These are phyloP conservation scores for Daldinia loculata DNA, from an alignment of 495 filamentous ascomycete genomes.

Conservation along the genomic window DNA sequence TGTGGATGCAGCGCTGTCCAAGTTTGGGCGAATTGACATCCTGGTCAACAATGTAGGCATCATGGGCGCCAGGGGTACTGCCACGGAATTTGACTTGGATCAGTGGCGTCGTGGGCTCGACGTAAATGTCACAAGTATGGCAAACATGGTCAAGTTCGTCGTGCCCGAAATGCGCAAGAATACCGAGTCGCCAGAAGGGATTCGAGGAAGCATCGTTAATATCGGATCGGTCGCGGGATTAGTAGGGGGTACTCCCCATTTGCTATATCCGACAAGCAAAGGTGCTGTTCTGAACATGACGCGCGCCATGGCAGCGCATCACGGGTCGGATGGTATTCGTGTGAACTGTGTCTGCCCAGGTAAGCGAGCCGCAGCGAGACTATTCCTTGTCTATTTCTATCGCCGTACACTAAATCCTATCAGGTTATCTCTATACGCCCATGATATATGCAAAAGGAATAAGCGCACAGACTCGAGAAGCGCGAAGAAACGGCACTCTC, in stretches of 20 bases:
- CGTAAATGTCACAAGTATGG: conserved; percentile 68
- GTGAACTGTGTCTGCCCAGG: conserved; percentile 70
- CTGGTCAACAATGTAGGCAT: conserved; percentile 67
- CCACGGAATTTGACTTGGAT: conserved; percentile 62
- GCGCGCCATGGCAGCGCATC: conserved; percentile 66
- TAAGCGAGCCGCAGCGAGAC: conserved; percentile 11
- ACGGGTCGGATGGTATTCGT: conserved; percentile 60
- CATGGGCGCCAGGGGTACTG: conserved; percentile 61
- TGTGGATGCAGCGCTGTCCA: conserved; percentile 50
- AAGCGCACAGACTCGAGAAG: conserved; percentile 57
- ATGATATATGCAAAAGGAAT: conserved; percentile 66
- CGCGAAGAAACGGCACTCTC: conserved; percentile 59
- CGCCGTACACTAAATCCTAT: conserved; percentile 7
- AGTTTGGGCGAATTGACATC: conserved; percentile 63
- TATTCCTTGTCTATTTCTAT: background rate
- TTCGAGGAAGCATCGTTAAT: conserved; percentile 63
- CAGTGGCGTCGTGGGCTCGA: conserved; percentile 62
- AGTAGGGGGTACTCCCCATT: conserved; percentile 64
- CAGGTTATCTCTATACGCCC: conserved; percentile 65
- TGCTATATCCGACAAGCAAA: conserved; percentile 69
- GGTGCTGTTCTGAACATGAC: conserved; percentile 69
- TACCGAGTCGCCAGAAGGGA: conserved; percentile 38
- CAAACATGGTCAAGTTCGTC: conserved; percentile 63
- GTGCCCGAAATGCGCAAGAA: conserved; percentile 64
- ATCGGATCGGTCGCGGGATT: conserved; percentile 66